A percentile compares a stretch with the other conserved stretches of the same genome.
Conservation (phyloP, 768 basidiomycete genomes). For the Tylopilus vinaceipallidus region DNA sequence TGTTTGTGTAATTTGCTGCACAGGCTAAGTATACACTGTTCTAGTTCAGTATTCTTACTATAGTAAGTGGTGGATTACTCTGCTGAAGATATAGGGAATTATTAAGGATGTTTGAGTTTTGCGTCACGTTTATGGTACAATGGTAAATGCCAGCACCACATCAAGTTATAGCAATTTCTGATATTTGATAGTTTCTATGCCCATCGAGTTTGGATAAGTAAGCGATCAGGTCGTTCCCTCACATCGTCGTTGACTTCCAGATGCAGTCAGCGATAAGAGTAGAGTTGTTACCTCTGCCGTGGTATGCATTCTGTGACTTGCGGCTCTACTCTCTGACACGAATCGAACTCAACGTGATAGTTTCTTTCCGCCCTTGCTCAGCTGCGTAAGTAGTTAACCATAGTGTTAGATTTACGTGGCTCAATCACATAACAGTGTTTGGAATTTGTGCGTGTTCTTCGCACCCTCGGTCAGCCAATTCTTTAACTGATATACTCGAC, state of each 20-base stretch:
- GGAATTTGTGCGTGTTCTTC: constrained; percentile 15
- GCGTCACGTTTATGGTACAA: constrained; percentile 22
- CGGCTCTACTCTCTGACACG: neutral
- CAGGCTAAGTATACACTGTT: neutral
- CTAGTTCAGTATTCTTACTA: neutral
- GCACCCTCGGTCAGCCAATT: neutral
- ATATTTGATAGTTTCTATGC: constrained; percentile 20
- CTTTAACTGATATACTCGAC: neutral
- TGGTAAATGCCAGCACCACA: constrained; percentile 2
- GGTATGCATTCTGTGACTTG: constrained; percentile 8
- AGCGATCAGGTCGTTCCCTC: neutral
- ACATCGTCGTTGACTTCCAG: neutral
- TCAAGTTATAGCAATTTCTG: neutral
- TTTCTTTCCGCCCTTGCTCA: constrained; percentile 9
- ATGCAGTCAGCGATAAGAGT: constrained; percentile 20
- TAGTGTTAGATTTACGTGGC: neutral
- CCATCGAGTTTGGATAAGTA: constrained; percentile 30
- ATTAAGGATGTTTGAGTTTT: no score
- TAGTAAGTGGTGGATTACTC: constrained; percentile 5
- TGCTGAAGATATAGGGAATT: neutral
- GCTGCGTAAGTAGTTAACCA: constrained; percentile 7
- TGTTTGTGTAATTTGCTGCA: neutral
- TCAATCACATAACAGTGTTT: constrained; percentile 5
- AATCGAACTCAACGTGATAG: no score
- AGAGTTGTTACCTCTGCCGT: constrained; percentile 11